Base-by-base conservation (phyloP, 371 early-diverging fungal species). In the Mucor mucedo region DNA sequence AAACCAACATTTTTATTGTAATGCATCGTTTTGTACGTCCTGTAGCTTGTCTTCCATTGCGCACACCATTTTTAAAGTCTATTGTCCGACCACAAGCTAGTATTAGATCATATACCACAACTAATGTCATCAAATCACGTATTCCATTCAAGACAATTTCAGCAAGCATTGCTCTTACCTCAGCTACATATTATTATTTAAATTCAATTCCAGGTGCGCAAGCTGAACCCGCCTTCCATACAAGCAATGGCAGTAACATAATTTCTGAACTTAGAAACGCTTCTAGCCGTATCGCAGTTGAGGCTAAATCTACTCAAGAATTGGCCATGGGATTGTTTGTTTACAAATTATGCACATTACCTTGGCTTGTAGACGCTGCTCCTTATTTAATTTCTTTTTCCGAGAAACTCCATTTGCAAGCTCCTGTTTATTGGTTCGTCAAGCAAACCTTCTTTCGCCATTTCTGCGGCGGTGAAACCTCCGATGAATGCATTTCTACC, bases 391-490 rank as follows among this genome's bases (percentile, higher is more conserved):
- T 95, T 48, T 54, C 80, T 28, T 32, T 82, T 35, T 78, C 90
- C 42, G 87, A 91, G 66, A 80, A 70, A 58, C 48, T 90, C 41
- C 77, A 83, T n/a, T 52, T 93, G 38, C 71, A 84, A 27, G 64
- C 75, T 2, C 80, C 83, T 6, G 76, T 84, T 9, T 85, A 94
- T 70, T 87, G 84, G 70, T 70, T 92, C n/a, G 80, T 96, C 59
- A 89, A 88, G 73, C 80, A 84, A 44, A 94, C 96, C 13, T 93
- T 96, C 78, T 97, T 95, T 78, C 83, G 83, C 33, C 93, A 93
- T 63, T 97, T 97, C 75, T 95, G 95, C 71, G 97, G 95, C 45
- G 98, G 98, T 60, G 97, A 98, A 76, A 89, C 90, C 14, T 83
- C 91, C 33, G 87, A 87, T 11, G 96, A 96, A 68, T 92, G 95